phyloP scores from a whole-genome alignment of 2,329 filamentous ascomycete species.

The Phoma sp. region DNA sequence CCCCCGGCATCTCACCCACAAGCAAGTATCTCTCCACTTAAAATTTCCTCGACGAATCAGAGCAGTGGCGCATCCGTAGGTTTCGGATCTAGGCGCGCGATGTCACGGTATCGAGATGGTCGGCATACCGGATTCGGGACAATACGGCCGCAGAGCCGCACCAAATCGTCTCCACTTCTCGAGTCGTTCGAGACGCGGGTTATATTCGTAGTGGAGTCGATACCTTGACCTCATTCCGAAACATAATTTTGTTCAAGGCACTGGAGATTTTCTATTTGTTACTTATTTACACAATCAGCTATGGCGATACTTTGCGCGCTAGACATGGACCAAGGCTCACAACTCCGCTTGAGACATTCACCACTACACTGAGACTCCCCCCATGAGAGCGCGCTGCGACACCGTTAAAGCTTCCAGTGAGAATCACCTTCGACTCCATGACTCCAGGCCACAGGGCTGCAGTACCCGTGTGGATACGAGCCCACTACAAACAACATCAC shows the following conservation, averaged over 20 bases:
- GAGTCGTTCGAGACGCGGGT: not conserved
- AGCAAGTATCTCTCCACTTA: not conserved
- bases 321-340: not conserved
- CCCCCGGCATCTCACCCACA: conserved; percentile 15
- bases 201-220: not conserved
- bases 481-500: not conserved
- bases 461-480: not conserved
- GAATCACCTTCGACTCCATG: not conserved
- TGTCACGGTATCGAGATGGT: conserved; percentile 3
- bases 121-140: not conserved
- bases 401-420: not conserved
- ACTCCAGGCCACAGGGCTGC: not conserved
- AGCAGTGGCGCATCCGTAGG: not conserved
- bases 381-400: not conserved
- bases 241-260: not conserved
- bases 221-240: not conserved
- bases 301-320: not conserved
- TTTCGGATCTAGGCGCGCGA: not conserved
- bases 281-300: not conserved
- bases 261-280: not conserved
- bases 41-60: not conserved
- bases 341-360: not conserved
- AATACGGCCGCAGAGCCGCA: conserved; percentile 13
- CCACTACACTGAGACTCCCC: not conserved
- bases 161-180: not conserved